These are phyloP conservation scores for Trichoderma simmonsii DNA, from an alignment of 2,329 filamentous ascomycete species.

Conservation along the genomic window DNA sequence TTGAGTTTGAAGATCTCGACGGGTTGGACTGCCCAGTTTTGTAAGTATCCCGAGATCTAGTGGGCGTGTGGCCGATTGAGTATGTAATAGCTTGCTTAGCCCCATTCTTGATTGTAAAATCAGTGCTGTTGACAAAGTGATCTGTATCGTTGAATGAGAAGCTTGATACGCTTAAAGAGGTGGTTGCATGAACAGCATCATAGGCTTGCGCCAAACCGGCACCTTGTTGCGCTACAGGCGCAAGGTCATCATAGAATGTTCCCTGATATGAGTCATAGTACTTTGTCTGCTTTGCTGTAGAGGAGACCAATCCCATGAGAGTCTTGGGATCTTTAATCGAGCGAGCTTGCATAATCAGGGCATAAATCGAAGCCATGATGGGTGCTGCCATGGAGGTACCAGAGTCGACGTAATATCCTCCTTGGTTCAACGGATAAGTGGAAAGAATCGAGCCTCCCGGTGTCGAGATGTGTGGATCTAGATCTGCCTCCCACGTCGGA, in stretches of 20 bases:
- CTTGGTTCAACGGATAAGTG: slow-evolving; percentile 47
- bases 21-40: slow-evolving; percentile 33
- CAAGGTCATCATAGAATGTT: slow-evolving; percentile 37
- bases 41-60: slow-evolving; percentile 53
- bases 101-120: slow-evolving; percentile 56
- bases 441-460: slow-evolving; percentile 58
- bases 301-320: slow-evolving; percentile 48
- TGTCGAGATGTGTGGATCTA: slow-evolving; percentile 54
- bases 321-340: slow-evolving; percentile 47
- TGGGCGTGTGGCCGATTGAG: slow-evolving; percentile 47
- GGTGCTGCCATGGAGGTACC: slow-evolving; percentile 62
- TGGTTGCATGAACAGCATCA: slow-evolving; percentile 55
- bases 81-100: slow-evolving; percentile 49
- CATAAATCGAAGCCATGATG: slow-evolving; percentile 52
- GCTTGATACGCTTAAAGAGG: slow-evolving; percentile 51
- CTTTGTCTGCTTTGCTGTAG: slow-evolving; percentile 46
- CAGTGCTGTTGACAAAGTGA: slow-evolving; percentile 46
- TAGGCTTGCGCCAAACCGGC: slow-evolving; percentile 59
- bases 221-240: slow-evolving; percentile 59
- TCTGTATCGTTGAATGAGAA: slow-evolving; percentile 64
- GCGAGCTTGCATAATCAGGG: slow-evolving; percentile 50
- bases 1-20: slow-evolving; percentile 43
- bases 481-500: slow-evolving; percentile 55
- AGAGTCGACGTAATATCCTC: slow-evolving; percentile 50
- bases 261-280: slow-evolving; percentile 43